These are phyloP conservation scores for Amaranthus palmeri DNA, from an alignment of 148 eudicot genomes.

Conservation along the genomic window DNA sequence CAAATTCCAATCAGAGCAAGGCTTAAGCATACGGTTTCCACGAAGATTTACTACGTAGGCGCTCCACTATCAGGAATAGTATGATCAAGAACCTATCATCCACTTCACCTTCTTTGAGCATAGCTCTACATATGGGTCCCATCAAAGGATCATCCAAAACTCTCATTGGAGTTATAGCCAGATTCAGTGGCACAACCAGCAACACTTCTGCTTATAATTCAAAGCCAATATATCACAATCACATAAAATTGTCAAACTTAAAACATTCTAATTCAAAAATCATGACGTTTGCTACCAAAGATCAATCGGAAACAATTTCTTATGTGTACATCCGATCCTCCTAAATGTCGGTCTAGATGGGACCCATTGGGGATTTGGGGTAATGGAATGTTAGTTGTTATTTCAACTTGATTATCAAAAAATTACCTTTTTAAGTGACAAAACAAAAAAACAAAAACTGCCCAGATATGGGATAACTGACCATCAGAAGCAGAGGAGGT, in stretches of 20 bases:
- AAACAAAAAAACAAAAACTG: neutral
- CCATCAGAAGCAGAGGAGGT: conserved; percentile 53
- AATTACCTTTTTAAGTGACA: no score
- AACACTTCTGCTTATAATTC: conserved; percentile 42
- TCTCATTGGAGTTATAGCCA: conserved; percentile 96
- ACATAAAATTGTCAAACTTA: no score
- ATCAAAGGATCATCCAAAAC: conserved; percentile 76
- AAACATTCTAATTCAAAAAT: neutral
- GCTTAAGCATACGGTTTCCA: conserved; percentile 88
- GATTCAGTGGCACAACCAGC: conserved; percentile 79
- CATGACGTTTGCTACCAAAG: neutral
- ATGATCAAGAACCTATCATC: conserved; percentile 88
- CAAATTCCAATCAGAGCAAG: neutral
- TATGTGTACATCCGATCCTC: no score
- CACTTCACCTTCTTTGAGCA: conserved; percentile 84
- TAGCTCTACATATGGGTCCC: conserved; percentile 72
- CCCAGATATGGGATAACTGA: conserved; percentile 14
- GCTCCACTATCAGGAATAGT: conserved; percentile 71
- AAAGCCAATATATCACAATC: neutral
- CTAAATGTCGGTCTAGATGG: no score
- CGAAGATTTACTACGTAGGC: conserved; percentile 63
- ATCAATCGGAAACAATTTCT: no score
- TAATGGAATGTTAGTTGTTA: no score
- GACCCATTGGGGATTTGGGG: no score
- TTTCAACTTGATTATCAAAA: no score